These are phyloP conservation scores for Botrytis medusae DNA, from an alignment of 2,329 filamentous ascomycete genomes.

Conservation along the genomic window DNA sequence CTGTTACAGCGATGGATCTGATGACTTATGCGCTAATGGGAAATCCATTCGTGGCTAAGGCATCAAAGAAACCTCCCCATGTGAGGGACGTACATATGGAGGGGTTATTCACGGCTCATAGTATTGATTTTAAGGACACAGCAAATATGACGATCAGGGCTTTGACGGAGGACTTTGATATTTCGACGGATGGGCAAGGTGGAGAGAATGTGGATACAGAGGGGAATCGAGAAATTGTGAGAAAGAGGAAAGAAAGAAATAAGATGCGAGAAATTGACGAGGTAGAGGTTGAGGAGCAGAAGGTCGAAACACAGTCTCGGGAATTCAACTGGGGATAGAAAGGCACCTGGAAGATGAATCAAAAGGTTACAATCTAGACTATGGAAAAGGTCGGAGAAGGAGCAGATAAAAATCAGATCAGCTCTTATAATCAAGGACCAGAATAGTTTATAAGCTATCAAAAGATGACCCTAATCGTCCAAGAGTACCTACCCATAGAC, in stretches of 20 bases:
- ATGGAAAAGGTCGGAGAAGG: neutral
- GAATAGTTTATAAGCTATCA: neutral
- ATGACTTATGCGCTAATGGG: constrained; percentile 32
- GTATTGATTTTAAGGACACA: constrained; percentile 3
- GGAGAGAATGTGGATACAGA: neutral
- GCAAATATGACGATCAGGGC: constrained; percentile 13
- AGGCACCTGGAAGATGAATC: neutral
- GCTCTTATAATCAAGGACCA: neutral
- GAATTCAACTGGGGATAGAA: neutral
- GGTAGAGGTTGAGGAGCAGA: neutral
- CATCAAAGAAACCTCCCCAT: neutral
- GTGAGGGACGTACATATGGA: constrained; percentile 8
- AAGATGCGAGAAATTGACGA: neutral
- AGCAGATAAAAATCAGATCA: neutral
- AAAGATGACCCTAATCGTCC: neutral
- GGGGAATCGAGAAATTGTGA: neutral
- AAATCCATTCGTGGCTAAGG: constrained; percentile 12
- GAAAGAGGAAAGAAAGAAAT: neutral
- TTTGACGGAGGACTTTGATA: constrained; percentile 12
- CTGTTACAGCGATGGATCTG: constrained; percentile 25
- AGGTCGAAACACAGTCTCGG: neutral
- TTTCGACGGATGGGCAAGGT: constrained; percentile 10
- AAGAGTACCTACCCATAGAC: too few species aligned
- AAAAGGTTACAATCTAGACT: neutral
- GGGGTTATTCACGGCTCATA: neutral